Evolutionary conservation across 176 grass and related monocot genomes (phyloP).

Genomic region (Oryza brachyantha): DNA sequence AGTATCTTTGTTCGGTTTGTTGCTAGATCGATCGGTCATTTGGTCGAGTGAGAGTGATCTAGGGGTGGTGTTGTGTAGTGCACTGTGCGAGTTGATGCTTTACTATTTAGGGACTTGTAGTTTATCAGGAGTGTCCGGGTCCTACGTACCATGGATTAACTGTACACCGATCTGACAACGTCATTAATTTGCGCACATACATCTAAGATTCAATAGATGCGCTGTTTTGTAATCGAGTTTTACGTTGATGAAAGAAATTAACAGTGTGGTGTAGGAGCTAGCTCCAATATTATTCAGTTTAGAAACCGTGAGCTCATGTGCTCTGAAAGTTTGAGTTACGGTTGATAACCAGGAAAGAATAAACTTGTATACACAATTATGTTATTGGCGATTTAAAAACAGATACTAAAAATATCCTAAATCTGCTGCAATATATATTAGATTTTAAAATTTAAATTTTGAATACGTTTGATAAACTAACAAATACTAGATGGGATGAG

Average conservation of each 20-base stretch:
- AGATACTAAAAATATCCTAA: too few species aligned
- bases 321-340: too few species aligned
- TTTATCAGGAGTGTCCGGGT: neutral
- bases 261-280: too few species aligned
- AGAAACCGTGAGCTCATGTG: too few species aligned
- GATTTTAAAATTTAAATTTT: too few species aligned
- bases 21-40: neutral
- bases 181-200: slow-evolving; percentile 5
- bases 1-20: neutral
- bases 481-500: too few species aligned
- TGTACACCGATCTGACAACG: slow-evolving; percentile 4
- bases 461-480: too few species aligned
- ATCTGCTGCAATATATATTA: too few species aligned
- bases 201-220: neutral
- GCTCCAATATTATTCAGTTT: too few species aligned
- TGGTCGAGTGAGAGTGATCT: neutral
- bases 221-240: neutral
- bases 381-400: too few species aligned
- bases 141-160: neutral
- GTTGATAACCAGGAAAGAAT: too few species aligned
- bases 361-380: too few species aligned
- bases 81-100: slow-evolving; percentile 22
- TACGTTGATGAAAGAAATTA: neutral
- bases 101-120: slow-evolving; percentile 14
- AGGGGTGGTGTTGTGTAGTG: neutral